These are phyloP conservation scores for Chalaropsis ovoidea DNA, from an alignment of 2,329 filamentous ascomycete genomes.

Conservation along the genomic window DNA sequence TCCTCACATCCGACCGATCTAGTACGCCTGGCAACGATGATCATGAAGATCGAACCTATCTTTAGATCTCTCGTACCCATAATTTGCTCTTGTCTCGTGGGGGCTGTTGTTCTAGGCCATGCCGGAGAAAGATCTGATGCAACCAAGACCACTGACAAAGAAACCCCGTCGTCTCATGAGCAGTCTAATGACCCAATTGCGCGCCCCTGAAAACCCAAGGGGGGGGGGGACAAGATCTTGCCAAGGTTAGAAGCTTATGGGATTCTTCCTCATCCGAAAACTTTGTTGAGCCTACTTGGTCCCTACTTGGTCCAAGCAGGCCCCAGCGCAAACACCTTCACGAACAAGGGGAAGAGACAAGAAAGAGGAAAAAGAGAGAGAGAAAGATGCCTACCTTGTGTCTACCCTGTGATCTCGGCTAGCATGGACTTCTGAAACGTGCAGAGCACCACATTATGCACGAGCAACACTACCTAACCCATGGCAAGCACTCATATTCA, in stretches of 20 bases:
- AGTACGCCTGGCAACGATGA: background rate
- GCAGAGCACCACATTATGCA: slow-evolving; percentile 4
- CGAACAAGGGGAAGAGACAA: background rate
- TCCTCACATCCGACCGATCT: background rate
- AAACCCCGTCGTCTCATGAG: slow-evolving; percentile 8
- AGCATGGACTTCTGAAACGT: slow-evolving; percentile 7
- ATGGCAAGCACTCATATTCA: background rate
- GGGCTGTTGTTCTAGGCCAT: slow-evolving; percentile 5
- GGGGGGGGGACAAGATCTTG: background rate
- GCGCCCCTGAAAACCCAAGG: slow-evolving; percentile 2
- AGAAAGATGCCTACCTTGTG: background rate
- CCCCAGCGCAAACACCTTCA: background rate
- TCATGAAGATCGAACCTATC: background rate
- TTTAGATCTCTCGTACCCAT: slow-evolving; percentile 1
- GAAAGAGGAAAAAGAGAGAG: background rate
- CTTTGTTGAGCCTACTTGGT: slow-evolving; percentile 9
- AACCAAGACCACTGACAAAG: background rate
- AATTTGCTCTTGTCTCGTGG: slow-evolving; percentile 5
- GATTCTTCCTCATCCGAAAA: slow-evolving; percentile 15
- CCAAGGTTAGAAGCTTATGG: slow-evolving; percentile 2
- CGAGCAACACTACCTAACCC: background rate
- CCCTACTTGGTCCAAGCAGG: background rate
- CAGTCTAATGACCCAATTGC: background rate
- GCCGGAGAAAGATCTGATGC: background rate
- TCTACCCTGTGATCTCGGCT: slow-evolving; percentile 10